Evolutionary conservation across 371 early-diverging fungal genomes (phyloP).

Genomic region (Circinella umbellata): DNA sequence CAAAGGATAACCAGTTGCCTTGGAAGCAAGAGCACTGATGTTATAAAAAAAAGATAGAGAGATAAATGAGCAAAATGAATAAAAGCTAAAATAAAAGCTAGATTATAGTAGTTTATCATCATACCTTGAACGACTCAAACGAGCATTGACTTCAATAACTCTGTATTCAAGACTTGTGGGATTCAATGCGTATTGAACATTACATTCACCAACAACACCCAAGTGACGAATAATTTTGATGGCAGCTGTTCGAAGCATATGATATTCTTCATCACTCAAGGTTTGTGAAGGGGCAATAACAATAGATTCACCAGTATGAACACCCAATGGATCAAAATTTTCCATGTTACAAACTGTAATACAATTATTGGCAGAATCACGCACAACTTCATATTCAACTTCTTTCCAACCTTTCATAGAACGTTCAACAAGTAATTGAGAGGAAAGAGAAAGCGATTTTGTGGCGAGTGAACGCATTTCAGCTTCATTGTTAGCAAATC

Average conservation of each 20-base stretch:
- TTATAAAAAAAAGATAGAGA: background rate
- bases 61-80: slow-evolving; percentile 3
- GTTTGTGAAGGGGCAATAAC: slow-evolving; percentile 97
- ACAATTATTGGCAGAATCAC: slow-evolving; percentile 93
- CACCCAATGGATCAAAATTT: slow-evolving; percentile 97
- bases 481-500: slow-evolving; percentile 80
- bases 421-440: slow-evolving; percentile 89
- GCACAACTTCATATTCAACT: slow-evolving; percentile 96
- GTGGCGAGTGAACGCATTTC: slow-evolving; percentile 77
- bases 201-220: slow-evolving; percentile 96
- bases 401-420: slow-evolving; percentile 99
- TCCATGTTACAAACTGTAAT: slow-evolving; percentile 98
- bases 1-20: slow-evolving; percentile 95
- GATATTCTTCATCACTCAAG: slow-evolving; percentile 89
- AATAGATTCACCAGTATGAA: slow-evolving; percentile 96
- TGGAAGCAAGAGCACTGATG: slow-evolving; percentile 84
- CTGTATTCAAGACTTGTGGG: slow-evolving; percentile 84
- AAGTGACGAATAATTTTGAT: slow-evolving; percentile 92
- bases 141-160: slow-evolving; percentile 96
- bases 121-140: slow-evolving; percentile 74
- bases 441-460: slow-evolving; percentile 77
- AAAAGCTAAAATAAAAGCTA: slow-evolving; percentile 1
- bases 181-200: slow-evolving; percentile 93
- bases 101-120: background rate
- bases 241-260: slow-evolving; percentile 92